Conservation (phyloP, 257 asterid species). For the Cinchona pubescens region DNA sequence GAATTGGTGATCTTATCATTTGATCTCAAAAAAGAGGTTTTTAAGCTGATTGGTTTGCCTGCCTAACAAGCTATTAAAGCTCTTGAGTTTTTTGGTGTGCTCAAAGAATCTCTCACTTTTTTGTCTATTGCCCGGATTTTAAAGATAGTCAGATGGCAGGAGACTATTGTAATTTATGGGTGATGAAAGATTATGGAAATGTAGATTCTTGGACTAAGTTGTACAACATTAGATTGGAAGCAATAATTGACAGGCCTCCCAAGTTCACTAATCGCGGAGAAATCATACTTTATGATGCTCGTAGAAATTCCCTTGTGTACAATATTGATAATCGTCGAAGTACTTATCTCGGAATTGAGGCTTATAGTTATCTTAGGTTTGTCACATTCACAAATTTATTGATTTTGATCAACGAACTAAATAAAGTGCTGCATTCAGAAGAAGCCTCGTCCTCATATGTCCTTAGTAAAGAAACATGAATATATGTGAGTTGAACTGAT, state of each 20-base stretch:
- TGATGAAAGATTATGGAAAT: slow-evolving; percentile 24
- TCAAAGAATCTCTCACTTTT: slow-evolving; percentile 9
- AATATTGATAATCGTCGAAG: background rate
- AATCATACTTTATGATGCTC: background rate
- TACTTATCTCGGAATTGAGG: background rate
- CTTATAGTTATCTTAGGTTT: background rate
- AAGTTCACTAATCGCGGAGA: slow-evolving; percentile 8
- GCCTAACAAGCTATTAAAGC: background rate
- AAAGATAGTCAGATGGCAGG: background rate
- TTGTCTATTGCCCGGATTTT: background rate
- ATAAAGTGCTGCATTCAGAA: background rate
- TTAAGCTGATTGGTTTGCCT: slow-evolving; percentile 10
- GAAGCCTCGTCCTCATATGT: background rate
- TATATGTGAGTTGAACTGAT: too few species aligned
- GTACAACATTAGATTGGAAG: too few species aligned
- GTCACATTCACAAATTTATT: background rate
- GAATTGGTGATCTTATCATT: slow-evolving; percentile 9
- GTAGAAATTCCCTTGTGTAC: background rate
- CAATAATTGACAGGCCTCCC: background rate
- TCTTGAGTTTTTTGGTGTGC: background rate
- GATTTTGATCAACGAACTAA: slow-evolving; percentile 7
- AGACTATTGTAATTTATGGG: slow-evolving; percentile 12
- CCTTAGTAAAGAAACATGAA: background rate
- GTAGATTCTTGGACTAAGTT: slow-evolving; percentile 19
- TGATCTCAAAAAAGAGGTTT: slow-evolving; percentile 5